Base-by-base conservation (phyloP, 257 asterid genomes). In the Jasminum sambac region DNA sequence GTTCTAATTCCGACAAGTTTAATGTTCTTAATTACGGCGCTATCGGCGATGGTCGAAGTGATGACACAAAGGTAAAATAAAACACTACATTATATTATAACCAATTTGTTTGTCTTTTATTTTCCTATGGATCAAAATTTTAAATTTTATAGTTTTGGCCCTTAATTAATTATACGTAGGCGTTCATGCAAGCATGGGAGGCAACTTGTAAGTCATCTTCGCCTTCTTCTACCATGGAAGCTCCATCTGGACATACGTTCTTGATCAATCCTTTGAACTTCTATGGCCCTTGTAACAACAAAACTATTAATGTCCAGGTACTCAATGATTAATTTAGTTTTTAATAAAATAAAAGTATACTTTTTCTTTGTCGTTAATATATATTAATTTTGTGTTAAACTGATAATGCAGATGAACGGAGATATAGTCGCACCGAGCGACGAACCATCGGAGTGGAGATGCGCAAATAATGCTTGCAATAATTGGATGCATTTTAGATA, bases 1-100 rank as follows among this genome's bases (percentile, higher is more conserved):
- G n/a, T n/a, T 60, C 75, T 5, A 5, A 44, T 12, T 19, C 42
- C 23, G 5, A 6, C 2, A n/a, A n/a, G n/a, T n/a, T n/a, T n/a
- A 77, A 66, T 23, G 88, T 85, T 70, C 24, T 77, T 24, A 67
- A 75, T 71, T 71, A 79, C 43, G 84, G 87, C 6, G 88, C 88
- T 14, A 69, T 66, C 2, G 88, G 86, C 4, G 70, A 83, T 64
- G 82, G 82, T 5, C 67, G 0, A 0, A 23, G 72, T 0, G 85
- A 83, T 13, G 82, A 82, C 39, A 77, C 86, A 1, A 25, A 73
- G 7, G 90, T 81, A 66, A 38, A 58, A 5, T 12, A 14, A n/a
- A 8, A 41, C 12, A 41, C 38, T 25, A 0, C 5, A 0, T 14
- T 9, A 3, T 10, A 0, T 41, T 39, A 16, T 70, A 11, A 16